Evolutionary conservation across 2,329 filamentous ascomycete species (phyloP).

Genomic region (Pseudogymnoascus sp.): DNA sequence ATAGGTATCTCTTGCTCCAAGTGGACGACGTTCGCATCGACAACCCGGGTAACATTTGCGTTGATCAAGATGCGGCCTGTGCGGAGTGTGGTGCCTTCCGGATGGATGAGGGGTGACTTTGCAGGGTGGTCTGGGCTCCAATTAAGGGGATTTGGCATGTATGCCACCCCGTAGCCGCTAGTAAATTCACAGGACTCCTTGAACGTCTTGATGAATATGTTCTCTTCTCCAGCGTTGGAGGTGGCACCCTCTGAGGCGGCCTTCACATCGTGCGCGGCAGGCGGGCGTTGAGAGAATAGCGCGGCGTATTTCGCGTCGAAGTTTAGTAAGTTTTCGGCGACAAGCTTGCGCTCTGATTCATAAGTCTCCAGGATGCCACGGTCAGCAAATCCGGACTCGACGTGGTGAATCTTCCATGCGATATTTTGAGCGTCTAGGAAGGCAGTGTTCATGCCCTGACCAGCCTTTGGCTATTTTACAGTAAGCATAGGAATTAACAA

Average conservation of each 20-base stretch:
- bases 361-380: slow-evolving; percentile 74
- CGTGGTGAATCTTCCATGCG: slow-evolving; percentile 92
- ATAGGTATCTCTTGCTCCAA: slow-evolving; percentile 83
- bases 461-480: slow-evolving; percentile 61
- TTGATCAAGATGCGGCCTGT: slow-evolving; percentile 70
- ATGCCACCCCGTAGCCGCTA: slow-evolving; percentile 82
- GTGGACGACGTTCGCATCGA: slow-evolving; percentile 82
- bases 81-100: slow-evolving; percentile 54
- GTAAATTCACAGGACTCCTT: slow-evolving; percentile 90
- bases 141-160: slow-evolving; percentile 73
- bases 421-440: slow-evolving; percentile 79
- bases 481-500: slow-evolving; percentile 41
- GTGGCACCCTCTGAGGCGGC: slow-evolving; percentile 43
- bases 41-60: slow-evolving; percentile 73
- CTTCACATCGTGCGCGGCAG: slow-evolving; percentile 63
- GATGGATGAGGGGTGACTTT: slow-evolving; percentile 60
- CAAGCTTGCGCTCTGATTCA: slow-evolving; percentile 73
- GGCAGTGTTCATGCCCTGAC: slow-evolving; percentile 73
- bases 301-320: slow-evolving; percentile 88
- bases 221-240: slow-evolving; percentile 43
- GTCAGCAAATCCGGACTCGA: slow-evolving; percentile 72
- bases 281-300: slow-evolving; percentile 72
- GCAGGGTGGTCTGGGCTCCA: slow-evolving; percentile 68
- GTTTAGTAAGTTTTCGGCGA: slow-evolving; percentile 73
- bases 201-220: slow-evolving; percentile 81